Conservation (phyloP, 768 basidiomycete species). For the Termitomyces bulborhizus region DNA sequence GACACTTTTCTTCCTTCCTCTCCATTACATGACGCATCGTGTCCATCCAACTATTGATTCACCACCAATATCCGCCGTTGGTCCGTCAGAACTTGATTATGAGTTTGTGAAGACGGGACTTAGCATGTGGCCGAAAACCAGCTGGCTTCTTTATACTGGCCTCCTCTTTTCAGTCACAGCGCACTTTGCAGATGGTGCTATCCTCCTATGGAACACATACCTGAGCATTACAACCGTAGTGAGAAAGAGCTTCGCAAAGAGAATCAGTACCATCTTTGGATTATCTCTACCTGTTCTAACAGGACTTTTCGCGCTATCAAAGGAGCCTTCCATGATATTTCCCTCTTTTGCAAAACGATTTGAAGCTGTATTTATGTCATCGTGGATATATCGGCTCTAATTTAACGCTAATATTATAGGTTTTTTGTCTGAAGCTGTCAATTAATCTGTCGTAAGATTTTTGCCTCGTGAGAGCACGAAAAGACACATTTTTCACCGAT, state of each 20-base stretch:
- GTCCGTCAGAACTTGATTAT: constrained; percentile 75
- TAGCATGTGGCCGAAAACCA: constrained; percentile 53
- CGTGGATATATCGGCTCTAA: constrained; percentile 42
- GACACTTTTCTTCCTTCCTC: constrained; percentile 51
- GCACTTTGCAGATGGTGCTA: constrained; percentile 60
- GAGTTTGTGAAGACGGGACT: constrained; percentile 78
- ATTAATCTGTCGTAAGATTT: background rate
- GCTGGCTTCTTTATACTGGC: constrained; percentile 56
- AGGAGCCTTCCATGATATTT: constrained; percentile 54
- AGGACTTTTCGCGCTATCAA: constrained; percentile 48
- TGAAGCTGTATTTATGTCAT: constrained; percentile 39
- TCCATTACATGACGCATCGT: constrained; percentile 70
- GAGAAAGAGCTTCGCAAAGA: constrained; percentile 10
- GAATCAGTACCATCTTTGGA: constrained; percentile 25
- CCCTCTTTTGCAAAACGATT: constrained; percentile 45
- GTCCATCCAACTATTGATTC: constrained; percentile 38
- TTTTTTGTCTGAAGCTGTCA: background rate
- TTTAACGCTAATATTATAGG: background rate
- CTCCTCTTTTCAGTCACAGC: constrained; percentile 50
- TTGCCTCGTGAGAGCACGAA: background rate
- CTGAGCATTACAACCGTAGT: constrained; percentile 21
- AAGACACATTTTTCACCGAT: background rate
- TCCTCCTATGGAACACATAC: constrained; percentile 47
- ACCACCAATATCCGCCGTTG: constrained; percentile 49
- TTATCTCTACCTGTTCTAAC: constrained; percentile 45